phyloP scores from a whole-genome alignment of 176 grass and related monocot species.

The Sorghum bicolor region DNA sequence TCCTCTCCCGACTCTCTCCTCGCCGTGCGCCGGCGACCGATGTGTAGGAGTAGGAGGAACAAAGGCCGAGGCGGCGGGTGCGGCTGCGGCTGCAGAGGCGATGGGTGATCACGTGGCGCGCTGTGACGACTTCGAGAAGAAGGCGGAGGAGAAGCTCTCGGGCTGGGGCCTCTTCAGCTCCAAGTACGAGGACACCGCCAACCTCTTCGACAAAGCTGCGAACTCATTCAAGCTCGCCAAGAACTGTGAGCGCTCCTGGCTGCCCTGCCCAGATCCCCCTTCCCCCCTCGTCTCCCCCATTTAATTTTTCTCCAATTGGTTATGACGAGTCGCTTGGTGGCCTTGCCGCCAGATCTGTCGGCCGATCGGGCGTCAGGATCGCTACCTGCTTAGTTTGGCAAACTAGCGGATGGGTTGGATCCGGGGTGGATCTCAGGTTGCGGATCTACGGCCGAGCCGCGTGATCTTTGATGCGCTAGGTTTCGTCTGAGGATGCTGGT shows the following conservation, averaged over 20 bases:
- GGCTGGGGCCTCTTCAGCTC: slow-evolving; percentile 86
- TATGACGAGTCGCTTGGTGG: neutral
- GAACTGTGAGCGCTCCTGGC: slow-evolving; percentile 60
- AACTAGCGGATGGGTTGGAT: neutral
- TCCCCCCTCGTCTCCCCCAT: neutral
- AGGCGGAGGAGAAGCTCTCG: slow-evolving; percentile 88
- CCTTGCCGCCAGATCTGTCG: neutral
- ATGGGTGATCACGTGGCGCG: slow-evolving; percentile 72
- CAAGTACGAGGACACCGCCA: slow-evolving; percentile 89
- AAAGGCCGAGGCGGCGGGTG: neutral
- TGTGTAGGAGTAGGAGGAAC: neutral
- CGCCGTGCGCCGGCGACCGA: neutral
- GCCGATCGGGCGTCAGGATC: neutral
- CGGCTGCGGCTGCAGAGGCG: neutral
- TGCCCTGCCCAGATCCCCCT: neutral
- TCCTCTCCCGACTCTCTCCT: neutral
- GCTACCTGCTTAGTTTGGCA: neutral
- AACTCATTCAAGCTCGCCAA: slow-evolving; percentile 93
- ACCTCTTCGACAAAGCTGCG: slow-evolving; percentile 90
- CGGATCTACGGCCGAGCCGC: neutral
- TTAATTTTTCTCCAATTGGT: neutral
- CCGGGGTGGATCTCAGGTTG: neutral
- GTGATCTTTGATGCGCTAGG: neutral
- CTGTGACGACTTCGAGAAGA: slow-evolving; percentile 74
- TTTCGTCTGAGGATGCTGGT: neutral